phyloP scores from a whole-genome alignment of 352 stramenopile genomes.

The Plasmopara halstedii region DNA sequence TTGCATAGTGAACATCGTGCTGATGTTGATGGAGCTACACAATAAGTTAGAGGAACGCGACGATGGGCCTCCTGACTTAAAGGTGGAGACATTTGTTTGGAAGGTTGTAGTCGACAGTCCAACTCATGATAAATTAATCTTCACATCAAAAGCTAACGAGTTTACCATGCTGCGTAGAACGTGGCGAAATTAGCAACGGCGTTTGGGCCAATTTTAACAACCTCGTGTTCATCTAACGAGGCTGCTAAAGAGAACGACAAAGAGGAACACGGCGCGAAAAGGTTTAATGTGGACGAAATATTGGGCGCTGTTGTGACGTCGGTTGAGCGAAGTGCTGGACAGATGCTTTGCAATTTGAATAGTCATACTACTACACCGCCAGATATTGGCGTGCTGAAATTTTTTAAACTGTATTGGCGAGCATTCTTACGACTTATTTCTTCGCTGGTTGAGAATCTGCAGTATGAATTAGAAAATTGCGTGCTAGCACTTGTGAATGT shows the following conservation, averaged over 20 bases:
- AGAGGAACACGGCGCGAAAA: not conserved
- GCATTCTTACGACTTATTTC: constrained; percentile 53
- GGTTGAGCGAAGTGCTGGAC: constrained; percentile 20
- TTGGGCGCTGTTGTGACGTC: constrained; percentile 20
- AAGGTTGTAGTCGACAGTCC: constrained; percentile 21
- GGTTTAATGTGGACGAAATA: constrained; percentile 28
- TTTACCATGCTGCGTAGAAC: constrained; percentile 21
- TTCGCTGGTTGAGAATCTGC: constrained; percentile 16
- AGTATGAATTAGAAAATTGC: constrained; percentile 32
- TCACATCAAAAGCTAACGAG: not conserved
- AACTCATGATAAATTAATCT: not conserved
- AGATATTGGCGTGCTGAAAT: constrained; percentile 22
- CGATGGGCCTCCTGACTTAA: constrained; percentile 17
- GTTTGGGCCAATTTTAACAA: constrained; percentile 12
- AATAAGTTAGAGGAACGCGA: constrained; percentile 12
- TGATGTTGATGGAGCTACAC: constrained; percentile 14
- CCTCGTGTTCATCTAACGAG: not conserved
- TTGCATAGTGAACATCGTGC: constrained; percentile 11
- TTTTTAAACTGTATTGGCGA: constrained; percentile 47
- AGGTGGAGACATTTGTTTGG: constrained; percentile 39
- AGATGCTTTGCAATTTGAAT: constrained; percentile 11
- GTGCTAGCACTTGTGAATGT: constrained; percentile 36
- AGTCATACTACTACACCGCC: not conserved
- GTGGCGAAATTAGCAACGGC: constrained; percentile 33
- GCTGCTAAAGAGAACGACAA: not conserved